Evolutionary conservation across 2,329 filamentous ascomycete species (phyloP).

Genomic region (Metarhizium sp.): DNA sequence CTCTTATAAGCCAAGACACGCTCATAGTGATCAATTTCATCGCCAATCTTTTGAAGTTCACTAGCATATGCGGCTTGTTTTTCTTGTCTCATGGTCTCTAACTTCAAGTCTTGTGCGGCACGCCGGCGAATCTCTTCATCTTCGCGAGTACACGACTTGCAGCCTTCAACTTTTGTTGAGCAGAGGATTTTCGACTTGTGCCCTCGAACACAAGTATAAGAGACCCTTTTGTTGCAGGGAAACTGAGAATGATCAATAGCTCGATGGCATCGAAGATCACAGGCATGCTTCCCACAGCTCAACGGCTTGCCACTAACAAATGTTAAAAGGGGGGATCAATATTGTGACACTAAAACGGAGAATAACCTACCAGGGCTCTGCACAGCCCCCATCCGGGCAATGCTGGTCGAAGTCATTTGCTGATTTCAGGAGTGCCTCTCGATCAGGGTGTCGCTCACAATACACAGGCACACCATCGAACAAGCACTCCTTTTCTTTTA

Average conservation of each 20-base stretch:
- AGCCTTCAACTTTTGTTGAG: constrained; percentile 26
- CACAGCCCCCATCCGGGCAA: constrained; percentile 64
- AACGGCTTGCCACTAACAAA: constrained; percentile 35
- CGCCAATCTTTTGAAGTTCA: constrained; percentile 39
- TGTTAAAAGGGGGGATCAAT: constrained; percentile 4
- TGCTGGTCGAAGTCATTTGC: constrained; percentile 49
- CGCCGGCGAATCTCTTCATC: constrained; percentile 33
- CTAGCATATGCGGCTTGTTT: constrained; percentile 34
- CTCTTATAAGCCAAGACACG: constrained; percentile 30
- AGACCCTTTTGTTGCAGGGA: constrained; percentile 24
- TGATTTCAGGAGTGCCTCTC: constrained; percentile 31
- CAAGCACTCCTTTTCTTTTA: constrained; percentile 42
- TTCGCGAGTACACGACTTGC: constrained; percentile 43
- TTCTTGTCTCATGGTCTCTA: constrained; percentile 38
- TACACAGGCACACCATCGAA: constrained; percentile 51
- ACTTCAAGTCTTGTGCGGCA: constrained; percentile 33
- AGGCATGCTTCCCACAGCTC: constrained; percentile 49
- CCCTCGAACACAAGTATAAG: constrained; percentile 37
- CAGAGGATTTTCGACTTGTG: constrained; percentile 44
- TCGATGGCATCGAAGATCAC: constrained; percentile 53
- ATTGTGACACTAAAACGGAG: neutral
- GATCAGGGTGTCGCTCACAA: constrained; percentile 51
- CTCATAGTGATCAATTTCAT: constrained; percentile 41
- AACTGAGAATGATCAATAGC: constrained; percentile 45
- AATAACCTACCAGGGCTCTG: constrained; percentile 45